Conservation (phyloP, 2,329 filamentous ascomycete species). For the Venturia aucupariae region DNA sequence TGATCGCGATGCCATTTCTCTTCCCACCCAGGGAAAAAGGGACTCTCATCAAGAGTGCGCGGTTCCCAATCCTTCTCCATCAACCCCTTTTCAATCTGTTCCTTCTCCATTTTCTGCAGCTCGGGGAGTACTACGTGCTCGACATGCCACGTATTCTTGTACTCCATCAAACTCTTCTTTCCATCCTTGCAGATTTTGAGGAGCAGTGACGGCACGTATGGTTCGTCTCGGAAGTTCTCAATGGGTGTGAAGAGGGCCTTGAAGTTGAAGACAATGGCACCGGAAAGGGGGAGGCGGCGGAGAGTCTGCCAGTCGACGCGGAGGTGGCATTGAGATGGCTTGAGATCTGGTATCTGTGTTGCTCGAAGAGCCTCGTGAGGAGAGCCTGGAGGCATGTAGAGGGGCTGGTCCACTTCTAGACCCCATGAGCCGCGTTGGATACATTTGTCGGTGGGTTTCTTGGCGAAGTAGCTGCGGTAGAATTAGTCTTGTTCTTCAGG, state of each 20-base stretch:
- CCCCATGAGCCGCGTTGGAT: conserved; percentile 84
- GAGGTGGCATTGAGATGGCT: conserved; percentile 52
- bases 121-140: conserved; percentile 62
- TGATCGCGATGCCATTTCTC: conserved; percentile 61
- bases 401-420: conserved; percentile 62
- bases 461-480: conserved; percentile 61
- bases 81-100: conserved; percentile 56
- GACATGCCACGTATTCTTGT: conserved; percentile 74
- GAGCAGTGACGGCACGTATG: conserved; percentile 60
- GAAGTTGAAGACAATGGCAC: conserved; percentile 75
- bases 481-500: conserved; percentile 11
- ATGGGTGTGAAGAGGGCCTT: conserved; percentile 76
- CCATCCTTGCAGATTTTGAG: conserved; percentile 61
- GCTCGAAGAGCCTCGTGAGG: conserved; percentile 53
- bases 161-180: conserved; percentile 62
- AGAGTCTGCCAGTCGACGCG: conserved; percentile 86
- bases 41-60: conserved; percentile 62
- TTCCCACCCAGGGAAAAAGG: conserved; percentile 69
- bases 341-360: conserved; percentile 48
- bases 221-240: conserved; percentile 58
- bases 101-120: conserved; percentile 52
- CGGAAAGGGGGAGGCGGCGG: conserved; percentile 66
- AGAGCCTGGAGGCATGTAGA: conserved; percentile 65
- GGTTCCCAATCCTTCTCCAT: conserved; percentile 56
- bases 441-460: conserved; percentile 61